A percentile compares a stretch with the other conserved stretches of the same genome.
These are phyloP conservation scores for Noccaea caerulescens DNA, from an alignment of 345 rosid species.

Conservation along the genomic window DNA sequence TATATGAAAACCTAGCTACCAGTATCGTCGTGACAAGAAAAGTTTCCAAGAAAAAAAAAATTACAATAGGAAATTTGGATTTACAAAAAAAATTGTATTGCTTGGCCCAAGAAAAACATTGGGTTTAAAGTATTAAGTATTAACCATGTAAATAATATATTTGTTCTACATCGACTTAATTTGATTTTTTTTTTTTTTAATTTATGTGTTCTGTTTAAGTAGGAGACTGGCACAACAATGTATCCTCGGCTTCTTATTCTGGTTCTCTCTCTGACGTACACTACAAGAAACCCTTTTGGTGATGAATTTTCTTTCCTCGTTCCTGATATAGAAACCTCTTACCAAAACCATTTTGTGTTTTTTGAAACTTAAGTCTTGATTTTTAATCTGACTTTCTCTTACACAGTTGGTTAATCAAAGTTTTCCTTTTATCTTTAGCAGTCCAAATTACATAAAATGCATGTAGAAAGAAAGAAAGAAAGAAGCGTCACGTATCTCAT, in stretches of 20 bases:
- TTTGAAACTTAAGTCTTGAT: background rate
- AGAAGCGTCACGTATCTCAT: background rate
- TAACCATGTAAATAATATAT: too few relatives aligned
- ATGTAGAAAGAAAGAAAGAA: background rate
- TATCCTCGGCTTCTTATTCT: too few relatives aligned
- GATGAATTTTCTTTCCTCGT: slow-evolving; percentile 8
- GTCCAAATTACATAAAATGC: background rate
- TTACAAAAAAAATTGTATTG: too few relatives aligned
- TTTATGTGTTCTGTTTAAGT: too few relatives aligned
- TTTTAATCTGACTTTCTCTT: background rate
- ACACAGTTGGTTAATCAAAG: too few relatives aligned
- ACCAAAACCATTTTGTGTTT: slow-evolving; percentile 7
- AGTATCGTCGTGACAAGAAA: too few relatives aligned
- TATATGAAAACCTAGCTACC: too few relatives aligned
- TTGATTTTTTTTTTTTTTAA: too few relatives aligned
- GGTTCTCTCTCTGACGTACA: slow-evolving; percentile 56
- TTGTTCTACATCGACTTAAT: too few relatives aligned
- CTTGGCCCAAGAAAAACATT: slow-evolving; percentile 34
- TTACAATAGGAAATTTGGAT: too few relatives aligned
- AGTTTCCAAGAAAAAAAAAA: too few relatives aligned
- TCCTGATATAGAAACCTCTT: slow-evolving; percentile 31
- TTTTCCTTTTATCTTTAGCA: background rate
- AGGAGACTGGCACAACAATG: too few relatives aligned
- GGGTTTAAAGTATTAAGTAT: slow-evolving; percentile 17
- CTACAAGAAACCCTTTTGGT: slow-evolving; percentile 53